Base-by-base conservation (phyloP, 257 asterid species). In the Osmanthus fragrans region DNA sequence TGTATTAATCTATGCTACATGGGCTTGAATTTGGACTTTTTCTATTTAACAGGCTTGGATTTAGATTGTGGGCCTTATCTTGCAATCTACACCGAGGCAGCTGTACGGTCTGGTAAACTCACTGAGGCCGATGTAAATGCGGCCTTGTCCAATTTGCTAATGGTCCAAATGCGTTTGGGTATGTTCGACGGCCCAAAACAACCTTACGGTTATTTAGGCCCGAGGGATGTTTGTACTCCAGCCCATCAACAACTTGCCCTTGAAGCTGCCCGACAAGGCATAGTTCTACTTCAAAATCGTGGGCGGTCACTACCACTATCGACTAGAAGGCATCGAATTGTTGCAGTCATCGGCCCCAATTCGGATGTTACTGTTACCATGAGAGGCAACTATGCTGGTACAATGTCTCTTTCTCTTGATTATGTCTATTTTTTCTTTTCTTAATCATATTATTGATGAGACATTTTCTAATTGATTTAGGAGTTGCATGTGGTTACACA, bases 331-430 rank as follows among this genome's bases (percentile, higher is more conserved):
- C 82, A 86, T 27, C 86, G 83, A 3, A 85, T 86, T 0, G 76
- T 95, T 25, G 97, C 99, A 0, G 97, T 95, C 27, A 87, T 95
- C n/a, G 99, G 99, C 74, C 99, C 99, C 77, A 90, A 93, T 73
- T 87, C 98, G 3, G 97, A 95, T 64, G 98, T 75, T 4, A 95
- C 96, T 0, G 83, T 76, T 19, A 87, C 96, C 16, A 95, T 95
- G 99, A 90, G 91, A 2, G 99, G 99, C 78, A 95, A 95, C 84
- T 93, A 95, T 64, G 99, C 99, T 0, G 99, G 98, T 92, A 81
- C 1, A 47, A 39, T n/a, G 1, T 11, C 3, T 30, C 12, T 69
- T 12, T n/a, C 6, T 25, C 21, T 33, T 4, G 0, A 8, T 13
- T 30, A 1, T 42, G 6, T 32, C 12, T 42, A 33, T 6, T 70